A percentile compares a stretch with the other conserved stretches of the same genome.
Conservation (phyloP, 805 yeast genomes). For the Lipomyces spencermartinsiae region DNA sequence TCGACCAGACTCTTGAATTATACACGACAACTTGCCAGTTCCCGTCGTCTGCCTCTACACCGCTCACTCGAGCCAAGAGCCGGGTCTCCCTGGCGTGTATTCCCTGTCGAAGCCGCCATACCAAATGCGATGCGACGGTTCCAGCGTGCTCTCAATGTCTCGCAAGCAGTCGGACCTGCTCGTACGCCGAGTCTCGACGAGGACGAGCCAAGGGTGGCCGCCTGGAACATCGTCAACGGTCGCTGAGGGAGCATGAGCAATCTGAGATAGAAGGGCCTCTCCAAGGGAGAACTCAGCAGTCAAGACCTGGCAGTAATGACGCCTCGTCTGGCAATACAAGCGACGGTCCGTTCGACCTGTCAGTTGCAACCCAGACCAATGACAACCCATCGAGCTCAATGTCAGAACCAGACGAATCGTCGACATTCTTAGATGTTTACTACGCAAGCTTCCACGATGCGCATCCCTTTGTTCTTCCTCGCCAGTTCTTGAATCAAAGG, state of each 20-base stretch:
- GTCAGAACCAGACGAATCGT: neutral
- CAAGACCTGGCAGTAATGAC: constrained; percentile 3
- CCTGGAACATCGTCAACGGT: neutral
- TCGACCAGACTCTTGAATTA: constrained; percentile 4
- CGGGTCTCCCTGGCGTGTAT: constrained; percentile 8
- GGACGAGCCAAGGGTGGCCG: constrained; percentile 4
- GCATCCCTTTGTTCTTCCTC: constrained; percentile 5
- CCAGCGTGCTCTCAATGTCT: constrained; percentile 4
- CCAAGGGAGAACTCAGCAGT: neutral
- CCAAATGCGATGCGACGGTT: constrained; percentile 4
- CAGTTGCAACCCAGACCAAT: neutral
- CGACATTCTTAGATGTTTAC: constrained; percentile 1
- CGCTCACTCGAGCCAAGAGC: constrained; percentile 1
- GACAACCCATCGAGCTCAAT: constrained; percentile 3
- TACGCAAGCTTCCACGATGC: neutral
- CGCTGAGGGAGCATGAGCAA: constrained; percentile 3
- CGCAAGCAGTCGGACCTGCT: constrained; percentile 7
- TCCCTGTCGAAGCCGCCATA: constrained; percentile 5
- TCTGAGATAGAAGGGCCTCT: neutral
- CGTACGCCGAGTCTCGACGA: constrained; percentile 4
- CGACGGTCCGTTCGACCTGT: constrained; percentile 4
- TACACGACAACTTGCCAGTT: neutral
- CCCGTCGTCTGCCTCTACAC: constrained; percentile 2
- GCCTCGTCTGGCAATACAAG: constrained; percentile 1
- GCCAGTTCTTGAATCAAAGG: constrained; percentile 1